Base-by-base conservation (phyloP, 2,329 filamentous ascomycete species). In the Neopestalotiopsis sp. region DNA sequence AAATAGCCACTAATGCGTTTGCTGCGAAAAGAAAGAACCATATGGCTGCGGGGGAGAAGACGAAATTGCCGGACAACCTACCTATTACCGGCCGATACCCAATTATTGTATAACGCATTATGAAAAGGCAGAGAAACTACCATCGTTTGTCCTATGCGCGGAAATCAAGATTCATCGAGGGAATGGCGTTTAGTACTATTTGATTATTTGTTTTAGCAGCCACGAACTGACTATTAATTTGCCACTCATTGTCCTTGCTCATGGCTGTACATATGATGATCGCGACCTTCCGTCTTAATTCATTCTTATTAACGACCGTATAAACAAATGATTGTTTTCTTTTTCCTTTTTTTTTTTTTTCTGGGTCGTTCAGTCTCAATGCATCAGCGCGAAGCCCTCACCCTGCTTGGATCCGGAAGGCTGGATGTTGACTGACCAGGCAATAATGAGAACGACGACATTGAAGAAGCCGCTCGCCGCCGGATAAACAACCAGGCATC, bases 21-120 rank as follows among this genome's bases (percentile, higher is more conserved):
- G 40, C 20, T 12, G 12, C 12, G 20, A 12, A 49, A 28, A 10
- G 38, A 49, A 65, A 17, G 42, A 40, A 40, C 5, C 40, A 38
- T 38, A 10, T 38, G 38, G 24, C 24, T 3, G 20, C 17, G 38
- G 24, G 12, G 40, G 38, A 17, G 32, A 40, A 49, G 9, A 45
- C 32, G 38, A 49, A 53, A 9, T 34, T 40, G 61, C 61, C 38
- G 61, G 61, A 45, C 34, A 40, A 53, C 61, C 61, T 49, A 53
- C 20, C 13, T 45, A 32, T 28, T 17, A 9, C 45, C 45, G 45
- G 45, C 17, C 42, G 61, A 64, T 64, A 64, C 61, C 61, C 61
- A 45, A 40, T 24, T 59, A 53, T 59, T 59, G 57, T 40, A 40
- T 17, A 38, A 40, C 9, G 32, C 7, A 62, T 20, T 38, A 62